Evolutionary conservation across 176 grass and related monocot genomes (phyloP), one percentile per base, ranked within the genome.

Genomic region (Musa schizocarpa): DNA sequence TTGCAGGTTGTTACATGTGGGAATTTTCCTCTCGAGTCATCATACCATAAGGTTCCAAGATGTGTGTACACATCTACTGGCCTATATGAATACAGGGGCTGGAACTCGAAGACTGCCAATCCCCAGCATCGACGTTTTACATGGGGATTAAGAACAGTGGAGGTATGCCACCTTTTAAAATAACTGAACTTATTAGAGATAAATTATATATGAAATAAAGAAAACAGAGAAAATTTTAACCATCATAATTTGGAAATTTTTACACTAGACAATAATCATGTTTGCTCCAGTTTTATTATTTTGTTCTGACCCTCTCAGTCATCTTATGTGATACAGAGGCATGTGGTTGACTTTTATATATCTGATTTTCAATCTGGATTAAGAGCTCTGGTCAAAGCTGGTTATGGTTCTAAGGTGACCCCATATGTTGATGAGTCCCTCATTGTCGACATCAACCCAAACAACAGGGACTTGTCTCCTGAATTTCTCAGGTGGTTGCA

Each of bases 281-380:
- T 34, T 16, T 68, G 4, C 67, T 27, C 17, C 6, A 13, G 67
- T 50, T 69, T 19, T 17, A 70, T 70, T 50, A n/a, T 12, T 48
- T 70, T 50, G 52, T 53, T 56, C 72, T 55, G 20, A 74, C 21
- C 2, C 6, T 57, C 56, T 27, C 13, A 49, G 50, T 64, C 27
- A n/a, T 70, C 68, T 22, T 13, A 70, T 69, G 14, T 81, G 16
- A 34, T 67, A 71, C 88, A 98, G 95, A 73, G 90, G 12, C 90
- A 91, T 70, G 95, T 77, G 49, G 95, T 93, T 55, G 90, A 98
- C 87, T 98, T 98, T 80, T 98, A 98, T 74, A 98, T 98, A 79
- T 98, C 95, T 50, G 95, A 98, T 85, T 98, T 98, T 82, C 95
- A 98, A 78, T 93, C 95, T 72, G 95, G 95, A 22, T 89, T 98